Evolutionary conservation across 192 early-diverging fungal genomes (phyloP).

Genomic region (Coemansia sp.): DNA sequence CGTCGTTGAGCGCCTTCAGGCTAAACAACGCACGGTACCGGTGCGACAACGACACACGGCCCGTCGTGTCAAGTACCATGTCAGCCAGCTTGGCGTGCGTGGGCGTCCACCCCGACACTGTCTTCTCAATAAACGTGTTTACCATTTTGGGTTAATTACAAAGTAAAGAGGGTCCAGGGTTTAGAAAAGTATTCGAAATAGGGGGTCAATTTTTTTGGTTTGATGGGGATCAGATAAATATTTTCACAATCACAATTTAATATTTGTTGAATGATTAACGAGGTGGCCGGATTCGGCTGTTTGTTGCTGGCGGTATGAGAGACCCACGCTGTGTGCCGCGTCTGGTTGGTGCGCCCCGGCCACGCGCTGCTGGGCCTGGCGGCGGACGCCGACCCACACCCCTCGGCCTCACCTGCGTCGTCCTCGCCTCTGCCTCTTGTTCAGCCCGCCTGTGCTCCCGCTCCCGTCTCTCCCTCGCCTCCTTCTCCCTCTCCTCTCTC

Average conservation of each 20-base stretch:
- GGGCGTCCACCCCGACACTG: constrained; percentile 38
- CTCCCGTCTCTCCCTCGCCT: constrained; percentile 38
- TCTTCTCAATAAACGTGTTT: constrained; percentile 48
- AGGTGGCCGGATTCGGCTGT: constrained; percentile 27
- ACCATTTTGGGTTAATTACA: constrained; percentile 29
- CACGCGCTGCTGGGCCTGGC: constrained; percentile 12
- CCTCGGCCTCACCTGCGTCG: constrained; percentile 4
- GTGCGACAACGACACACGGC: constrained; percentile 69
- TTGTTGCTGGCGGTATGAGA: constrained; percentile 17
- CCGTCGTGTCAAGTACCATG: constrained; percentile 61
- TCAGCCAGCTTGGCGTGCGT: constrained; percentile 65
- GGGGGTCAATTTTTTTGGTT: background rate
- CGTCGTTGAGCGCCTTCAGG: constrained; percentile 77
- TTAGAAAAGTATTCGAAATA: background rate
- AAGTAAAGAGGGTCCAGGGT: constrained; percentile 3
- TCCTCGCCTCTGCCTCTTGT: constrained; percentile 1
- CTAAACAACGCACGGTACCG: constrained; percentile 94
- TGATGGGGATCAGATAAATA: background rate
- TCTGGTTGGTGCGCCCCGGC: constrained; percentile 5
- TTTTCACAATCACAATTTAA: background rate
- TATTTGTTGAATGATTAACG: background rate
- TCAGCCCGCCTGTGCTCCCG: constrained; percentile 32
- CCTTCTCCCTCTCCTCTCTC: constrained; percentile 18
- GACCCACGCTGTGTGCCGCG: constrained; percentile 10
- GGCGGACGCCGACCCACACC: constrained; percentile 14